Percentiles rank a stretch among this genome's conserved stretches.
These are phyloP conservation scores for Grosmannia clavigera DNA, from an alignment of 2,329 filamentous ascomycete species.

Conservation along the genomic window DNA sequence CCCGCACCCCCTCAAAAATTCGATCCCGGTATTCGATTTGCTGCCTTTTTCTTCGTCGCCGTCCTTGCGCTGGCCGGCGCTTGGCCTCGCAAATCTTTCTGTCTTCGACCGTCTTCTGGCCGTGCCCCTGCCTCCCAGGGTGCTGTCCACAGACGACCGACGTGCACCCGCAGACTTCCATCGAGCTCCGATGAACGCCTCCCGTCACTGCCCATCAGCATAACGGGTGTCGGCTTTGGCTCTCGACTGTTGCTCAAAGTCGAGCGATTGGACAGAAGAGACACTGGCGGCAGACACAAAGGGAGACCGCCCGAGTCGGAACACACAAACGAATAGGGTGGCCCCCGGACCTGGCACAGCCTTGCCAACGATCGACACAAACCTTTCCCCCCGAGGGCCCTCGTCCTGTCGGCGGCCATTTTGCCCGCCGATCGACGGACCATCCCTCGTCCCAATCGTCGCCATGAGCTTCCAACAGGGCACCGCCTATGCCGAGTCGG, in stretches of 20 bases:
- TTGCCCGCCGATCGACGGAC: background rate
- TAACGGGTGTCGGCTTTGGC: background rate
- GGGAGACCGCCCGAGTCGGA: background rate
- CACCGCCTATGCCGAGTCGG: conserved; percentile 65
- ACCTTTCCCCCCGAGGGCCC: background rate
- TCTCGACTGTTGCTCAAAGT: background rate
- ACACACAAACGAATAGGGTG: too few relatives aligned
- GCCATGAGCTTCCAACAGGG: conserved; percentile 51
- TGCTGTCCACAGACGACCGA: background rate
- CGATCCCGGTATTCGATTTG: background rate
- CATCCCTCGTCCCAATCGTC: conserved; percentile 1
- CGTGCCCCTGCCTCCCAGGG: background rate
- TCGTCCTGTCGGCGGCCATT: background rate
- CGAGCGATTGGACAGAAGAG: background rate
- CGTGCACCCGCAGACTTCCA: background rate
- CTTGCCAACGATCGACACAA: background rate
- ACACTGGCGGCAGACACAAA: background rate
- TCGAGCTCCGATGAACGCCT: background rate
- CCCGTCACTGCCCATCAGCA: background rate
- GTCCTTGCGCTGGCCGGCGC: conserved; percentile 1
- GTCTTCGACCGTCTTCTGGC: background rate
- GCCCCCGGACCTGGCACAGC: background rate
- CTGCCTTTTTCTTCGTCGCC: background rate
- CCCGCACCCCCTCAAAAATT: too few relatives aligned
- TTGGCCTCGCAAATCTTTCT: conserved; percentile 2